Percentiles rank a stretch among this genome's conserved stretches.
Conservation (phyloP, 352 stramenopile species). For the Phytopythium mirpurense region DNA sequence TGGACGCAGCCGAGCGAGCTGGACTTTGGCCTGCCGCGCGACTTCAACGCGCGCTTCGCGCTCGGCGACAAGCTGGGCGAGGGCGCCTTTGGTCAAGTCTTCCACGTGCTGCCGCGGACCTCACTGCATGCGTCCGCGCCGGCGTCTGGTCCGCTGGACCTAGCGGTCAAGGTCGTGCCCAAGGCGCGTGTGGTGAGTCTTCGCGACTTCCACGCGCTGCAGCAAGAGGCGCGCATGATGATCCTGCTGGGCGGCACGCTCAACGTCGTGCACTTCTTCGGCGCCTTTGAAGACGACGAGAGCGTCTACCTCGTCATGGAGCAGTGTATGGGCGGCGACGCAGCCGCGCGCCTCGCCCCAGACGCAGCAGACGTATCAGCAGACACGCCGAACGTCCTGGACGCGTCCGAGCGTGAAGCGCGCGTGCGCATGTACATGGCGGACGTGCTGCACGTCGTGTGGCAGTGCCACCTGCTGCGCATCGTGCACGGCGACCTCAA, state of each 20-base stretch:
- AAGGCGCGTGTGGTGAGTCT: conserved; percentile 59
- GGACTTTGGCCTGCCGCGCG: conserved; percentile 55
- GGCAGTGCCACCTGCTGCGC: conserved; percentile 67
- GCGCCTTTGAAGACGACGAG: conserved; percentile 67
- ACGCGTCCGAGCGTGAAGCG: conserved; percentile 19
- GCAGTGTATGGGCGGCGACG: conserved; percentile 68
- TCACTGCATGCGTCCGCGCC: conserved; percentile 1
- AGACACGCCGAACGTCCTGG: neutral
- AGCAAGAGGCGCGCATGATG: conserved; percentile 77
- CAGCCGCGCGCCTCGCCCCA: conserved; percentile 23
- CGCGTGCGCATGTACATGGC: conserved; percentile 60
- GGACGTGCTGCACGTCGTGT: conserved; percentile 76
- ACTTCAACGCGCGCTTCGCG: conserved; percentile 49
- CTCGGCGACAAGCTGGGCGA: conserved; percentile 56
- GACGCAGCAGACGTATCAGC: conserved; percentile 1
- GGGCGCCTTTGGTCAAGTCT: conserved; percentile 65
- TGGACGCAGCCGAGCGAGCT: conserved; percentile 58
- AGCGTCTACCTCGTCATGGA: conserved; percentile 81
- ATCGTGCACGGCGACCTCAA: conserved; percentile 78
- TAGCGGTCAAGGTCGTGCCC: conserved; percentile 74
- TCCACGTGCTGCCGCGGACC: conserved; percentile 44
- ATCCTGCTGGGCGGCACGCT: conserved; percentile 66
- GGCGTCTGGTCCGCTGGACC: conserved; percentile 23
- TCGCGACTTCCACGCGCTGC: conserved; percentile 54
- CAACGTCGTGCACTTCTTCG: conserved; percentile 82